These are phyloP conservation scores for Cucumis cinereus DNA, from an alignment of 306 rosid genomes.

Conservation along the genomic window DNA sequence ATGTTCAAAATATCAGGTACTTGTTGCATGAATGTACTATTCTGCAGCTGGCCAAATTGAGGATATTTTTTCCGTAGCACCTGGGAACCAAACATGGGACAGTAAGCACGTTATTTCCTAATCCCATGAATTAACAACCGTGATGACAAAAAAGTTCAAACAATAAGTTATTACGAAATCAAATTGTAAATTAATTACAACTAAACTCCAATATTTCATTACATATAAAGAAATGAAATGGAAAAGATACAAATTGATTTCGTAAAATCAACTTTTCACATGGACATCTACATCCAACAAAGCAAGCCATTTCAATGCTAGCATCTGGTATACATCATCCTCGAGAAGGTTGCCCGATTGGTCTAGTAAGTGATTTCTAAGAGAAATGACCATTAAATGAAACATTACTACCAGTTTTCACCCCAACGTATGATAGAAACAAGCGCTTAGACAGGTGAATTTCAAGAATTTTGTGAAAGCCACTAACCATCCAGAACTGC, in stretches of 20 bases:
- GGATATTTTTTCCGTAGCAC: conserved; percentile 88
- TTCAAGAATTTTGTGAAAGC: conserved; percentile 1
- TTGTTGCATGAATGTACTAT: conserved; percentile 92
- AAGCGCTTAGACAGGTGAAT: conserved; percentile 5
- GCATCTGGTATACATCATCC: neutral
- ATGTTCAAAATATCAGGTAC: conserved; percentile 25
- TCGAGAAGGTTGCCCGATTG: neutral
- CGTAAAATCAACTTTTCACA: neutral
- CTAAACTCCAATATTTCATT: neutral
- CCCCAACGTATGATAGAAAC: neutral
- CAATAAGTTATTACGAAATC: neutral
- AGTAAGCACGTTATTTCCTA: conserved; percentile 6
- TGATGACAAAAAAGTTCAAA: neutral
- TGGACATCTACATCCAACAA: neutral
- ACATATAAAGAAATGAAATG: neutral
- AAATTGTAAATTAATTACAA: neutral
- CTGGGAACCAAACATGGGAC: conserved; percentile 27
- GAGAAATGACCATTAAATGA: neutral
- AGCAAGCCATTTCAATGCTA: neutral
- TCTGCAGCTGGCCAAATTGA: conserved; percentile 93
- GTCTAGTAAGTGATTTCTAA: neutral
- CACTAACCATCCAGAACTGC: conserved; percentile 97
- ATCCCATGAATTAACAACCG: neutral
- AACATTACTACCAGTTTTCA: neutral
- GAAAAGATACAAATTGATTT: neutral